Evolutionary conservation across 208 protist genomes (phyloP), one percentile per base, ranked within the genome.

Genomic region (Leishmania turanica): DNA sequence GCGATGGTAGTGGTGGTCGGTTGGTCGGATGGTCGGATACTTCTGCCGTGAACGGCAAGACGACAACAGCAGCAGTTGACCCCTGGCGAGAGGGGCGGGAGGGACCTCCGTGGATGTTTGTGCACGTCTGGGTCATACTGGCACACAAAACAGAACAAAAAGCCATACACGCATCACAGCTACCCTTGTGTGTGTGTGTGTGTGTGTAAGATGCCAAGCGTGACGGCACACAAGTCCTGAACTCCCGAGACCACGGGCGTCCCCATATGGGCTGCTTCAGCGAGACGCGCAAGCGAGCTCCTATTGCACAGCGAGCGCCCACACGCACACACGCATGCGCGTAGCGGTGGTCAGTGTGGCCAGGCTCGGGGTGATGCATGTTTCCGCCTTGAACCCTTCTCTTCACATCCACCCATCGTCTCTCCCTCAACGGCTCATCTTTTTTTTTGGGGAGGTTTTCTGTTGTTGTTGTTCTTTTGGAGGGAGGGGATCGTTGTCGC

Each of bases 371-470:
- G n/a, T 70, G 45, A 31, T 42, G 19, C 6, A n/a, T 62, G 34
- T 42, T 15, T 65, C 49, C 45, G 27, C 53, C 58, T 15, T 49
- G 62, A 40, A 40, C 27, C 27, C 72, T 81, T 49, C 53, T 49
- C 80, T 51, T 77, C 58, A 68, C 62, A 13, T 68, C 13, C 24
- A 6, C 31, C 13, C 9, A 15, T 42, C 49, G n/a, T n/a, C 51
- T 83, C 58, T 75, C 51, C 74, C 65, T 81, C 72, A 68, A 24
- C 45, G 34, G 19, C 4, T 85, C 51, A 53, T 27, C 37, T 45
- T 45, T 45, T 45, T 7, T 37, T 37, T 37, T 37, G 34, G 34
- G 34, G 34, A 0, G 34, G 34, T 0, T 37, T 37, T 0, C n/a
- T 37, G 34, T 37, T 3, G 37, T 40, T 40, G 37, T 40, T 40